Conservation (phyloP, 441 rosid genomes). For the Capsella rubella region DNA sequence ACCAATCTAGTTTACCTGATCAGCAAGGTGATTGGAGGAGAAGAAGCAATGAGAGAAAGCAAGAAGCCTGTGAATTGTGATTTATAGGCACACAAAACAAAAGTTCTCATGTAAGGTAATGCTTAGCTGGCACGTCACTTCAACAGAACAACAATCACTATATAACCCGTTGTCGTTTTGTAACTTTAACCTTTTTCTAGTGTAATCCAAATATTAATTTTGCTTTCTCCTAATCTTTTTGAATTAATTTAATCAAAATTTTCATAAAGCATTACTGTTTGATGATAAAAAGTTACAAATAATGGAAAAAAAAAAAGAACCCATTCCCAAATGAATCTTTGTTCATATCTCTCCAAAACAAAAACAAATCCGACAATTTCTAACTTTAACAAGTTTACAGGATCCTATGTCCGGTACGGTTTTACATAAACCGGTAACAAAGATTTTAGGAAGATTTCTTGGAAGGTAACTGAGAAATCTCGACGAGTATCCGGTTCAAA, state of each 20-base stretch:
- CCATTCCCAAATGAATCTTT: not conserved
- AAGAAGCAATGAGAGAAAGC: conserved; percentile 25
- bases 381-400: conserved; percentile 3
- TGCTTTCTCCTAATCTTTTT: conserved; percentile 1
- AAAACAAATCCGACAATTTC: conserved; percentile 30
- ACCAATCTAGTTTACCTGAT: conserved; percentile 17
- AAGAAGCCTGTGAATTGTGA: conserved; percentile 24
- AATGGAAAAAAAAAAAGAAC: conserved; percentile 9
- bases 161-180: conserved; percentile 24
- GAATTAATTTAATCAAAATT: not conserved
- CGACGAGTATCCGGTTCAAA: conserved; percentile 50
- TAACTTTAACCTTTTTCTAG: conserved; percentile 16
- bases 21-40: conserved; percentile 30
- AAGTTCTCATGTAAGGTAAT: not conserved
- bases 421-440: conserved; percentile 27
- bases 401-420: conserved; percentile 44
- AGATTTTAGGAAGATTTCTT: conserved; percentile 37
- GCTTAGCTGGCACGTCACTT: not conserved
- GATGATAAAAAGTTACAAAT: conserved; percentile 29
- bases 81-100: not conserved
- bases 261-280: conserved; percentile 28
- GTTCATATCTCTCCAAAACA: conserved; percentile 24
- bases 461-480: conserved; percentile 50
- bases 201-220: conserved; percentile 20
- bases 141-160: conserved; percentile 7